Evolutionary conservation across 306 rosid genomes (phyloP).

Genomic region (Begonia peltatifolia): DNA sequence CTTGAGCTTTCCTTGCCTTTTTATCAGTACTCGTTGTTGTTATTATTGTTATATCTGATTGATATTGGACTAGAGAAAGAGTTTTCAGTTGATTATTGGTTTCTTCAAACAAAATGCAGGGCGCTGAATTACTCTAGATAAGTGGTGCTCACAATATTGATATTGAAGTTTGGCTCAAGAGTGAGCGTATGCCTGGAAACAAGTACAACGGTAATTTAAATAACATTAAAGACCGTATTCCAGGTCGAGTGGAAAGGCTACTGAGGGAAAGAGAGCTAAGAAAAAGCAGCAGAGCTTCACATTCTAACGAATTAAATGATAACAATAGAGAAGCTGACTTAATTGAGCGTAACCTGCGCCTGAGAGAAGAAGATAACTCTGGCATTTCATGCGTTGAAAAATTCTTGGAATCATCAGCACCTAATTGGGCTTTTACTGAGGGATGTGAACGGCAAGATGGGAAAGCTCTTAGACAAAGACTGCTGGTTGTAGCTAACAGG

Average conservation of each 20-base stretch:
- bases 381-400: slow-evolving; percentile 15
- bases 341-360: slow-evolving; percentile 32
- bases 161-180: slow-evolving; percentile 31
- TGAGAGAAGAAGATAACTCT: slow-evolving; percentile 39
- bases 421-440: slow-evolving; percentile 18
- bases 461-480: slow-evolving; percentile 41
- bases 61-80: not conserved
- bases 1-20: not conserved
- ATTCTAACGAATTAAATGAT: slow-evolving; percentile 36
- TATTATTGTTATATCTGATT: not conserved
- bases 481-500: slow-evolving; percentile 89
- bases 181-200: slow-evolving; percentile 65
- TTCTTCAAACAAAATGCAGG: slow-evolving; percentile 8
- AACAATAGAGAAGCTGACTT: slow-evolving; percentile 18
- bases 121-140: not conserved
- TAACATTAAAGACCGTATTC: slow-evolving; percentile 1
- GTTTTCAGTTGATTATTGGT: not conserved
- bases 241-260: slow-evolving; percentile 55
- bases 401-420: slow-evolving; percentile 31
- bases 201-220: slow-evolving; percentile 34
- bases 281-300: slow-evolving; percentile 32
- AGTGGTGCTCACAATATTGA: slow-evolving; percentile 19
- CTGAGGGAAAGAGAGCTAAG: slow-evolving; percentile 47
- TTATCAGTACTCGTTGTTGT: not conserved
- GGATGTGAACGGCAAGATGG: slow-evolving; percentile 30